Conservation (phyloP, 208 protist species). For the Acanthamoeba castellanii region DNA sequence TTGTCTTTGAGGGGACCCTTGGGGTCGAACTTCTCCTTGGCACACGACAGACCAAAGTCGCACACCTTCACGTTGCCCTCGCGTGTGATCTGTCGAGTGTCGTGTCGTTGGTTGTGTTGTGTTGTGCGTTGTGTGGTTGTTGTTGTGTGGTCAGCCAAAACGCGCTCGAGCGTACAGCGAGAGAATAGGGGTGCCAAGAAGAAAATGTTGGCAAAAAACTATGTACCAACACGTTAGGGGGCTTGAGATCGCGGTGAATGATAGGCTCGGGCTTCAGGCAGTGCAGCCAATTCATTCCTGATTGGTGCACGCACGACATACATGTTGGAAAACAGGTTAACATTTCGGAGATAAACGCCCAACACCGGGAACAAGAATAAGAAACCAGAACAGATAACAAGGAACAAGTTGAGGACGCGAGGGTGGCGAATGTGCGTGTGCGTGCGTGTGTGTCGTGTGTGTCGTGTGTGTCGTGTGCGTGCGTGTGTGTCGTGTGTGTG, state of each 20-base stretch:
- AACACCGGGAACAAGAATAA: neutral
- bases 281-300: constrained; percentile 70
- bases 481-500: no score
- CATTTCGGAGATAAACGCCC: neutral
- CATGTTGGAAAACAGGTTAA: no score
- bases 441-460: no score
- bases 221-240: constrained; percentile 15
- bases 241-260: constrained; percentile 70
- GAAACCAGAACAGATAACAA: neutral
- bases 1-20: constrained; percentile 35
- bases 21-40: constrained; percentile 45
- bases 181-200: neutral
- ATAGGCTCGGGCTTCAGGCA: constrained; percentile 66
- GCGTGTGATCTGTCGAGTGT: neutral
- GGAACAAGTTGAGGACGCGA: neutral
- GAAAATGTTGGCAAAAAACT: neutral
- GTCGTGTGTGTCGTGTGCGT: no score
- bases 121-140: no score
- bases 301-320: neutral
- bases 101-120: no score
- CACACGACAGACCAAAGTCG: constrained; percentile 69
- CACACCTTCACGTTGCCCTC: constrained; percentile 69
- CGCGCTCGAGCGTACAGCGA: neutral
- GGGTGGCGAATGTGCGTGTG: no score
- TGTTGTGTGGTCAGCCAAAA: no score